Conservation (phyloP, 306 rosid genomes). For the Lathyrus aphaca region DNA sequence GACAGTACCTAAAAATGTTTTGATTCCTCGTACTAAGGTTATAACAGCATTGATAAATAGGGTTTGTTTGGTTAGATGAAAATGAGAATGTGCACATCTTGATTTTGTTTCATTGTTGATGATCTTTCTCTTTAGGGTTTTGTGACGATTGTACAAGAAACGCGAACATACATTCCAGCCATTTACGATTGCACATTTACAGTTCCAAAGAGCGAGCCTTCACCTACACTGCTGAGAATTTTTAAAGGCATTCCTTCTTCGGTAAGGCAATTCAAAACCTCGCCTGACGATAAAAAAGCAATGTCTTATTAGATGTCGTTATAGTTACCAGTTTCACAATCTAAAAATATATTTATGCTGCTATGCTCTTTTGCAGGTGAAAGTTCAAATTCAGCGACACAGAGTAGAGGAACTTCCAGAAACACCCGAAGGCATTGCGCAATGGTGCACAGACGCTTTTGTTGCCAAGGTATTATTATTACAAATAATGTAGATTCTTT, state of each 20-base stretch:
- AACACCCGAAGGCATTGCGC: slow-evolving; percentile 71
- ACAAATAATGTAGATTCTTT: neutral
- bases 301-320: neutral
- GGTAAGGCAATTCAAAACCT: slow-evolving; percentile 57
- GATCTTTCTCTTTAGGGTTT: slow-evolving; percentile 66
- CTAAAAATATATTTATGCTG: neutral
- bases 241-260: slow-evolving; percentile 63
- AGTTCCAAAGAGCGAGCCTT: slow-evolving; percentile 54
- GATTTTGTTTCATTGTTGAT: neutral
- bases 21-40: slow-evolving; percentile 94
- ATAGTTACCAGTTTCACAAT: neutral
- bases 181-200: slow-evolving; percentile 86
- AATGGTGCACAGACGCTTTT: slow-evolving; percentile 84
- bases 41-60: slow-evolving; percentile 15
- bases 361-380: slow-evolving; percentile 51
- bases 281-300: slow-evolving; percentile 24
- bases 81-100: neutral
- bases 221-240: slow-evolving; percentile 74
- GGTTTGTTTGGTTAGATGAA: neutral
- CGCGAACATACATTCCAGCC: slow-evolving; percentile 67
- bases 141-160: slow-evolving; percentile 64
- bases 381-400: slow-evolving; percentile 74
- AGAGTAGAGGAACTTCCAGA: slow-evolving; percentile 73
- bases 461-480: slow-evolving; percentile 61
- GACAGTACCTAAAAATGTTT: slow-evolving; percentile 75